Base-by-base conservation (phyloP, 2,329 filamentous ascomycete species). In the Penicillium corylophilum region DNA sequence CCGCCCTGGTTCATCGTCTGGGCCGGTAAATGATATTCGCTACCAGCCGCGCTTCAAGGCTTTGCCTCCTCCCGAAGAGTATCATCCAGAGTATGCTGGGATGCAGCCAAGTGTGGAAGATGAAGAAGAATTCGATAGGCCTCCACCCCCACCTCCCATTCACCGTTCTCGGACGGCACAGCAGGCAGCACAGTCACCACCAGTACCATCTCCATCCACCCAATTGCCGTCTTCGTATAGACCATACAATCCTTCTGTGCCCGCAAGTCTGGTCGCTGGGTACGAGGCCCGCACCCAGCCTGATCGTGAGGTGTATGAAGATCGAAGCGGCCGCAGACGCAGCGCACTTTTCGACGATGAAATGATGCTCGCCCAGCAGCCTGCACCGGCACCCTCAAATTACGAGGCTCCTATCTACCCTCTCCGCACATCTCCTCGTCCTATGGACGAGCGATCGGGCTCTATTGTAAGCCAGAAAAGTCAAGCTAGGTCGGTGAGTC, bases 21-120 rank as follows among this genome's bases (percentile, higher is more conserved):
- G 43, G 3, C 50, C 51, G 13, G 42, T 48, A 10, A 63, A 66
- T 42, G 61, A 63, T 16, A 47, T 24, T n/a, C 57, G 60, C 29
- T 64, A 66, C 51, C 62, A 58, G 15, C 51, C 55, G 43, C 69
- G 64, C 48, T 64, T 55, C 7, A 55, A 61, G 22, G 59, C 62
- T 9, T 54, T 64, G 18, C 68, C 64, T 16, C 56, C 61, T n/a
- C 49, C 55, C 12, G 67, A 66, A 6, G 55, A 57, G 36, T 72
- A 71, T 47, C 69, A 71, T 48, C 59, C 64, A 15, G 65, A 72
- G 49, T 72, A 76, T 55, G 71, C 70, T 10, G 69, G 72, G 6
- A 77, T 78, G 75, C 75, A 78, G 51, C 73, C 75, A 8, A 73
- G 73, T 1, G 75, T 78, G 42, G 75, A 77, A 55, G 75, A 78